Evolutionary conservation across 306 rosid species (phyloP).

Genomic region (Carpinus viminea): DNA sequence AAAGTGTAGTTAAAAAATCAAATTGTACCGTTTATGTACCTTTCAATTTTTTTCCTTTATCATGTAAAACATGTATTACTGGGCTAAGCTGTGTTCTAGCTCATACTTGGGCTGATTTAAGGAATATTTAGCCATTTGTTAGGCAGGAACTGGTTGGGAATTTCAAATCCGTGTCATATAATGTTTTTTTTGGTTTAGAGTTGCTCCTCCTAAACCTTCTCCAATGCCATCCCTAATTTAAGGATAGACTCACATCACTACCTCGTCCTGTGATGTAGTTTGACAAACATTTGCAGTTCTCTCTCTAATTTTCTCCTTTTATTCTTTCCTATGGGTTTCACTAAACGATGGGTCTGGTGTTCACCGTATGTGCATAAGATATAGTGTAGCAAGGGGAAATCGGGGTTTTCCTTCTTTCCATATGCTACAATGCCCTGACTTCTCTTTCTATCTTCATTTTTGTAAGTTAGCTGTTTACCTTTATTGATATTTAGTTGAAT

Average conservation of each 20-base stretch:
- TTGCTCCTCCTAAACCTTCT: background rate
- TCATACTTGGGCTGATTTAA: background rate
- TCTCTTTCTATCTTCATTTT: slow-evolving; percentile 4
- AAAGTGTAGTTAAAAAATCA: background rate
- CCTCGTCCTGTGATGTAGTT: background rate
- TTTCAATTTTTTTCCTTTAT: background rate
- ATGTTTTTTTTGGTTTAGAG: background rate
- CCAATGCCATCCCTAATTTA: background rate
- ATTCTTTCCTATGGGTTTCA: background rate
- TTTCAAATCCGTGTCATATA: background rate
- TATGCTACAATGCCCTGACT: slow-evolving; percentile 2
- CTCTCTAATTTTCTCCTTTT: background rate
- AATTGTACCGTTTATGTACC: background rate
- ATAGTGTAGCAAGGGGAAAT: background rate
- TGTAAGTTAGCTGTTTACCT: background rate
- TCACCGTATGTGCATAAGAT: background rate
- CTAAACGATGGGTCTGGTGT: background rate
- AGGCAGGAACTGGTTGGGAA: background rate
- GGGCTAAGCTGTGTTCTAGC: background rate
- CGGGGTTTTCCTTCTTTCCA: slow-evolving; percentile 23
- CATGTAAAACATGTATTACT: background rate
- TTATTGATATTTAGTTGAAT: slow-evolving; percentile 15
- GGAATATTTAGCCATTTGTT: background rate
- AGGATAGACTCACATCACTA: background rate
- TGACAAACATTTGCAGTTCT: background rate